These are phyloP conservation scores for Parietaria judaica DNA, from an alignment of 306 rosid species.

Conservation along the genomic window DNA sequence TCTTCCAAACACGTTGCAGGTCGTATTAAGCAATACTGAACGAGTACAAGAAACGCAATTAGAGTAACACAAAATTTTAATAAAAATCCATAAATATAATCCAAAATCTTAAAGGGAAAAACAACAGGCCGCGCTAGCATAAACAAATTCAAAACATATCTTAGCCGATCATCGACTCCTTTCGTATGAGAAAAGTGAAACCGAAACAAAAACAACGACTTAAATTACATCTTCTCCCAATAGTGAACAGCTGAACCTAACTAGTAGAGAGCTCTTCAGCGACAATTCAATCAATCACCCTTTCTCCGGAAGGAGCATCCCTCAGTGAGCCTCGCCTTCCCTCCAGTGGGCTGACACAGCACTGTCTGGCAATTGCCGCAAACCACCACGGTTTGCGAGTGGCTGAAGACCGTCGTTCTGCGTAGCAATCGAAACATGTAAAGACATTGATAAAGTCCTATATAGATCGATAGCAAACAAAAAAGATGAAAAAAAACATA, in stretches of 20 bases:
- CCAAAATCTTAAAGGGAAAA: neutral
- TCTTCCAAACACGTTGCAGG: too few species aligned
- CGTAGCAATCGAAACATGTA: neutral
- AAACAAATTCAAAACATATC: neutral
- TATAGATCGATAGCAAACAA: neutral
- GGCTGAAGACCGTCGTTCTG: conserved; percentile 44
- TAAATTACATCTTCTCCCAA: neutral
- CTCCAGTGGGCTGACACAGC: conserved; percentile 44
- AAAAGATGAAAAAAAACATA: conserved; percentile 6
- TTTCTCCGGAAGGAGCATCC: conserved; percentile 40
- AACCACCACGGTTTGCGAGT: conserved; percentile 41
- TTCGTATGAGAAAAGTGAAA: neutral
- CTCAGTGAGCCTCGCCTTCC: conserved; percentile 38
- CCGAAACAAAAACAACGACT: neutral
- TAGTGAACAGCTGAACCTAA: neutral
- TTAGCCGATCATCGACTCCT: neutral
- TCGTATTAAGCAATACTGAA: too few species aligned
- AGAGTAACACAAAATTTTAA: neutral
- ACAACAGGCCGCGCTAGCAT: neutral
- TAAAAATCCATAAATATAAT: neutral
- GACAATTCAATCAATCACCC: conserved; percentile 19
- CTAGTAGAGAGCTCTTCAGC: neutral
- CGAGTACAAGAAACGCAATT: neutral
- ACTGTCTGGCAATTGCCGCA: conserved; percentile 47
- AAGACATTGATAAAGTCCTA: neutral